Evolutionary conservation across 192 early-diverging fungal genomes (phyloP).

Genomic region (Mortierella antarctica): DNA sequence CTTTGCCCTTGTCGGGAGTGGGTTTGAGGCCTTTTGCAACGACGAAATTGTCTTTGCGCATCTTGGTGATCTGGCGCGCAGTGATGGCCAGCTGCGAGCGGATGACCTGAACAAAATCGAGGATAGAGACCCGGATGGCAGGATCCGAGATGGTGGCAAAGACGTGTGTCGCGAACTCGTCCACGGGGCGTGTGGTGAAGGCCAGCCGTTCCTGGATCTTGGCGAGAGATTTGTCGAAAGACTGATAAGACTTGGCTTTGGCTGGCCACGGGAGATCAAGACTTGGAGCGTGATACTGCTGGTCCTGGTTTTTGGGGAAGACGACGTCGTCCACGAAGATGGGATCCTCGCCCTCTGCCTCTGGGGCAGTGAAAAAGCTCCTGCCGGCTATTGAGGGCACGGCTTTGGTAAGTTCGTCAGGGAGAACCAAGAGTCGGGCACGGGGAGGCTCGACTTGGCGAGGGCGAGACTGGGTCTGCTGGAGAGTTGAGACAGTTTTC

Average conservation of each 20-base stretch:
- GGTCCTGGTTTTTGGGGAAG: not conserved
- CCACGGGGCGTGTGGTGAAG: constrained; percentile 2
- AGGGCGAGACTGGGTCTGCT: too few relatives aligned
- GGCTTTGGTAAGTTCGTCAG: not conserved
- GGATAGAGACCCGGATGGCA: not conserved
- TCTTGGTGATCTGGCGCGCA: not conserved
- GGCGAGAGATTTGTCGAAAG: not conserved
- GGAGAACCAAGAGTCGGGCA: too few relatives aligned
- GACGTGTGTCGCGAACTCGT: constrained; percentile 1
- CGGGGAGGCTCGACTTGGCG: too few relatives aligned
- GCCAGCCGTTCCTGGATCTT: constrained; percentile 1
- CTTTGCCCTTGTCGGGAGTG: constrained; percentile 1
- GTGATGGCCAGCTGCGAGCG: constrained; percentile 3
- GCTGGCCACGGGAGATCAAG: not conserved
- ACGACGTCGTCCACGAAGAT: not conserved
- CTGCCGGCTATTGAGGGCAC: not conserved
- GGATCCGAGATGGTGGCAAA: not conserved
- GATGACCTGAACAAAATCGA: constrained; percentile 2
- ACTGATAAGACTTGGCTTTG: not conserved
- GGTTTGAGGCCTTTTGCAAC: not conserved
- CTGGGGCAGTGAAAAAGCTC: not conserved
- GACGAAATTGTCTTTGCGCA: not conserved
- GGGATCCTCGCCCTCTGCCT: not conserved
- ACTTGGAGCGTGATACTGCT: constrained; percentile 1
- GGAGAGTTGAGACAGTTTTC: too few relatives aligned